A percentile compares a stretch with the other conserved stretches of the same genome.
Conservation (phyloP, 2,329 filamentous ascomycete genomes). For the Graphiopsis chlorocephala region DNA sequence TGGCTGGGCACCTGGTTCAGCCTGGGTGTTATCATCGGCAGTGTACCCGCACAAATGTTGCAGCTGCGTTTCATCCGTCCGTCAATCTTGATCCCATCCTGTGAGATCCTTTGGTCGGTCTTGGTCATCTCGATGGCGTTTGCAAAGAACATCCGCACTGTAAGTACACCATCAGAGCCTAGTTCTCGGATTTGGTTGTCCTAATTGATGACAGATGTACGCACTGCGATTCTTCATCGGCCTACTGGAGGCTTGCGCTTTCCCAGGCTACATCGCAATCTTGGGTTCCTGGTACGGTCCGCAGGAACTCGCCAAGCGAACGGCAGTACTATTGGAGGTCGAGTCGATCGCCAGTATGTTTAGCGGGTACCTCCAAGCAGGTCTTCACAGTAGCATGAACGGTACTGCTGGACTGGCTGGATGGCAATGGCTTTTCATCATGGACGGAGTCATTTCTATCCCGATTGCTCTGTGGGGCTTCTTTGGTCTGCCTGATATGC, state of each 20-base stretch:
- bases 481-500: background rate
- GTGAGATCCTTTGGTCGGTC: background rate
- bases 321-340: constrained; percentile 33
- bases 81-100: background rate
- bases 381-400: constrained; percentile 32
- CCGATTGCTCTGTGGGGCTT: background rate
- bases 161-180: background rate
- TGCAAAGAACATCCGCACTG: background rate
- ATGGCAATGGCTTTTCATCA: constrained; percentile 44
- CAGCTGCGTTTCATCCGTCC: constrained; percentile 4
- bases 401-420: constrained; percentile 39
- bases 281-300: constrained; percentile 43
- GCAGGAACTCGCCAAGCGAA: constrained; percentile 38
- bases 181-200: background rate
- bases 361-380: constrained; percentile 18
- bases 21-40: constrained; percentile 47
- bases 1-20: background rate
- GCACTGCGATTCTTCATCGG: background rate
- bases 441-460: background rate
- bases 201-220: background rate
- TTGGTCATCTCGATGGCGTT: background rate
- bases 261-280: constrained; percentile 38
- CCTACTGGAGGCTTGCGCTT: background rate
- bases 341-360: constrained; percentile 7
- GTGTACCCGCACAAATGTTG: background rate